Percentiles rank a stretch among this genome's conserved stretches.
phyloP scores from a whole-genome alignment of 2,329 filamentous ascomycete genomes.

The Colletotrichum lentis region DNA sequence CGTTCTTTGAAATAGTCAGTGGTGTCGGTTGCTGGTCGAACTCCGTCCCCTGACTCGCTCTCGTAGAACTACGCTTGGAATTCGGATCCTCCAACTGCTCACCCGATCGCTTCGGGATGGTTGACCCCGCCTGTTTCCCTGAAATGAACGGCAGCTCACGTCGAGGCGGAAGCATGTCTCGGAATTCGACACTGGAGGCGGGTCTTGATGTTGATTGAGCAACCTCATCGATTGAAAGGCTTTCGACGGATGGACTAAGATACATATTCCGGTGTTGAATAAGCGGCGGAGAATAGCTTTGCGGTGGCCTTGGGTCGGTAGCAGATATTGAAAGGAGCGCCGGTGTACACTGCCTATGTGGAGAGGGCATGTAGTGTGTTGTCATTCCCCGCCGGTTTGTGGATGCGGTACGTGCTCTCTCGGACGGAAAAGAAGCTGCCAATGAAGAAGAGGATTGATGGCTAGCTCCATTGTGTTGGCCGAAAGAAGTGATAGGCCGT shows the following conservation, averaged over 20 bases:
- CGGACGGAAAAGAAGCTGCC: neutral
- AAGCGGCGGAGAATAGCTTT: neutral
- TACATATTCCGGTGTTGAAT: neutral
- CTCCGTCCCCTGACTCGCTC: neutral
- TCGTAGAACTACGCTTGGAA: neutral
- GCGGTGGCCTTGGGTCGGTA: neutral
- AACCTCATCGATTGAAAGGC: neutral
- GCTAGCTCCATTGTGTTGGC: neutral
- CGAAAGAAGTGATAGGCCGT: neutral
- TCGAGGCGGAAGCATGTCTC: constrained; percentile 15
- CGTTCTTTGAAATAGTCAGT: neutral
- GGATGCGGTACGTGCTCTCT: constrained; percentile 1
- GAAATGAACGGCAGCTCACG: constrained; percentile 10
- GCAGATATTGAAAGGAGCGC: neutral
- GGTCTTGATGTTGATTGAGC: neutral
- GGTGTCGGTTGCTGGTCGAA: neutral
- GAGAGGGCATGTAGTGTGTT: neutral
- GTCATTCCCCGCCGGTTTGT: neutral
- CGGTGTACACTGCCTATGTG: neutral
- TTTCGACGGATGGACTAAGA: neutral
- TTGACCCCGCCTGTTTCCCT: neutral
- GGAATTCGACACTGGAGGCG: neutral
- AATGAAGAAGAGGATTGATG: neutral
- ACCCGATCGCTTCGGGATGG: neutral
- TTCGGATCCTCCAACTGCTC: neutral